Conservation (phyloP, 2,329 filamentous ascomycete genomes). For the Cercospora citrullina region DNA sequence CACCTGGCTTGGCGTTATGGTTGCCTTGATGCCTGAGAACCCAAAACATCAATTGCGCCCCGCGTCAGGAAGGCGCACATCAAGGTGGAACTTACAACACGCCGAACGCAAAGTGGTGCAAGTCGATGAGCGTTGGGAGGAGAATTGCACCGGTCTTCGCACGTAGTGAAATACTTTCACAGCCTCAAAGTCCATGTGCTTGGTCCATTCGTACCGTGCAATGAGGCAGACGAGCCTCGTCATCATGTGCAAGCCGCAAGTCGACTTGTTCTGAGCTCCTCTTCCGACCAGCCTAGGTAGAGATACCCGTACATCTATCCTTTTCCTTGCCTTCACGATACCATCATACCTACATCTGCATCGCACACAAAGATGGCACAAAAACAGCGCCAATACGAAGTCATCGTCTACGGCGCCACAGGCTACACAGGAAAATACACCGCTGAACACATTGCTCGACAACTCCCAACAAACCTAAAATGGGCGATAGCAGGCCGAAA, state of each 20-base stretch:
- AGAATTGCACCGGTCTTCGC: background rate
- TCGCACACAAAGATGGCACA: slow-evolving; percentile 42
- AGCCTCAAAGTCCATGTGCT: background rate
- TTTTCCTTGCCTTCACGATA: background rate
- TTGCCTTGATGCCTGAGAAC: slow-evolving; percentile 2
- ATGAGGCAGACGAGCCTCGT: slow-evolving; percentile 4
- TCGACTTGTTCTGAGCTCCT: slow-evolving; percentile 15
- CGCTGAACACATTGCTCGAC: slow-evolving; percentile 70
- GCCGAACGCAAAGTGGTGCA: background rate
- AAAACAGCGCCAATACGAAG: slow-evolving; percentile 57
- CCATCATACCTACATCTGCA: background rate
- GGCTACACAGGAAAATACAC: slow-evolving; percentile 82
- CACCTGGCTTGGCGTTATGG: slow-evolving; percentile 1
- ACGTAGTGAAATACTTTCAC: background rate
- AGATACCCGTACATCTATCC: slow-evolving; percentile 1
- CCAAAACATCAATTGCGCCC: background rate
- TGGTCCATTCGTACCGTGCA: background rate
- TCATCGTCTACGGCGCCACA: slow-evolving; percentile 67
- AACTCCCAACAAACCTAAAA: slow-evolving; percentile 72
- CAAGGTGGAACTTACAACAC: background rate
- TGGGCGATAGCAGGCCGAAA: slow-evolving; percentile 89
- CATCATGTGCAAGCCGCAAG: slow-evolving; percentile 11
- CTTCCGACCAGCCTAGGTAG: slow-evolving; percentile 21
- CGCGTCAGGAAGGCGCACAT: background rate
- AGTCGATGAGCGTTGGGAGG: background rate